Conservation (phyloP, 768 basidiomycete genomes). For the Crassisporium funariophilum region DNA sequence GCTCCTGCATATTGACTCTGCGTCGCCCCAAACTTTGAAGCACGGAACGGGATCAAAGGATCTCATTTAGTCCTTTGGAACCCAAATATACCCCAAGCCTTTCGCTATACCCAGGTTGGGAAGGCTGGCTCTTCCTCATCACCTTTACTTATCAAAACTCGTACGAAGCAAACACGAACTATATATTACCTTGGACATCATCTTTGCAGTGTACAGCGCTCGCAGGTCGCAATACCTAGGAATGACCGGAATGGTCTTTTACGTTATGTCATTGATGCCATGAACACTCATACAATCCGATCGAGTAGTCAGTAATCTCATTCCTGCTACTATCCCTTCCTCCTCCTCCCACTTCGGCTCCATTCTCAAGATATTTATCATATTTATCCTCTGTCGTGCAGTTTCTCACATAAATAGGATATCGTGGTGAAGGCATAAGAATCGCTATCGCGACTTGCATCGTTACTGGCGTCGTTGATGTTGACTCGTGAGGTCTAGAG, state of each 20-base stretch:
- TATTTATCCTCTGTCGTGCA: slow-evolving; percentile 13
- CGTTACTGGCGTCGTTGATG: slow-evolving; percentile 14
- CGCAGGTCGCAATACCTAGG: too few species aligned
- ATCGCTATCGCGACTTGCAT: slow-evolving; percentile 44
- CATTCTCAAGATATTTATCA: slow-evolving; percentile 8
- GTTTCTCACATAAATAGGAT: slow-evolving; percentile 16
- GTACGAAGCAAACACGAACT: too few species aligned
- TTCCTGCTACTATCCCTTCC: slow-evolving; percentile 8
- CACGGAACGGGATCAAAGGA: neutral
- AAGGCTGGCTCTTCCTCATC: too few species aligned
- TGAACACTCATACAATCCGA: slow-evolving; percentile 37
- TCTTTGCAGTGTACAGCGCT: too few species aligned
- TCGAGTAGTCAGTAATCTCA: slow-evolving; percentile 29
- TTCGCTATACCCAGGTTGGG: too few species aligned
- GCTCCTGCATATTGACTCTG: slow-evolving; percentile 50
- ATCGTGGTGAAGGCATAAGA: slow-evolving; percentile 38
- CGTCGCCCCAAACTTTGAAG: slow-evolving; percentile 27
- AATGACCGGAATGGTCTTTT: neutral
- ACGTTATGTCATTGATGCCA: slow-evolving; percentile 23
- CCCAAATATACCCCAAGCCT: neutral
- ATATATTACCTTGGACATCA: too few species aligned
- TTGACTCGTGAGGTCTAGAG: slow-evolving; percentile 9
- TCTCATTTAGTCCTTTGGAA: too few species aligned
- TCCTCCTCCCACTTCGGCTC: too few species aligned
- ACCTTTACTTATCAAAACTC: too few species aligned